These are phyloP conservation scores for Stephania japonica DNA, from an alignment of 164 flowering plant genomes.

Conservation along the genomic window DNA sequence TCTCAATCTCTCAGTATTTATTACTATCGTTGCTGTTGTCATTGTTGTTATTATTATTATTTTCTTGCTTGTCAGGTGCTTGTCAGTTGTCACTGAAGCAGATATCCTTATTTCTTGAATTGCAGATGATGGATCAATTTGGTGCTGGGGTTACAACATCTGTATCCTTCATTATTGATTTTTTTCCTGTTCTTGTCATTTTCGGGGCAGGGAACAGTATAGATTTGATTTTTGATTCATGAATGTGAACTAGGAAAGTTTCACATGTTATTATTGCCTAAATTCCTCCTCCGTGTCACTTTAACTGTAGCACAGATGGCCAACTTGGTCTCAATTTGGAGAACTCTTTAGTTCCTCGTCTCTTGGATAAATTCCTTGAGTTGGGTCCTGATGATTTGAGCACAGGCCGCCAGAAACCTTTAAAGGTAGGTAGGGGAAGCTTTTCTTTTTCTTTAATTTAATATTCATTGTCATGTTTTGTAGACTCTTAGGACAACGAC, in stretches of 20 bases:
- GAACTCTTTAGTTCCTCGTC: slow-evolving; percentile 45
- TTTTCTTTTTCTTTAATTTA: too few species aligned
- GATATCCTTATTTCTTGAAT: slow-evolving; percentile 9
- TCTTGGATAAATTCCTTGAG: slow-evolving; percentile 47
- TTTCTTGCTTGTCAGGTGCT: not conserved
- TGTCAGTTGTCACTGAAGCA: not conserved
- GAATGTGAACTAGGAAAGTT: not conserved
- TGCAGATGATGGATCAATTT: slow-evolving; percentile 92
- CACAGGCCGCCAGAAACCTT: slow-evolving; percentile 24
- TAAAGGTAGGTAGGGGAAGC: slow-evolving; percentile 42
- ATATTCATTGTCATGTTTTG: too few species aligned
- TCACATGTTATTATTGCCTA: not conserved
- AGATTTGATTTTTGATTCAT: not conserved
- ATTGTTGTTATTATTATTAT: too few species aligned
- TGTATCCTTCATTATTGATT: slow-evolving; percentile 58
- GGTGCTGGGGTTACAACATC: slow-evolving; percentile 91
- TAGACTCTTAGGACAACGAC: too few species aligned
- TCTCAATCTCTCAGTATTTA: too few species aligned
- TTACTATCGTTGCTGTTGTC: too few species aligned
- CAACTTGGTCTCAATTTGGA: slow-evolving; percentile 69
- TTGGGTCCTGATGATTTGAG: slow-evolving; percentile 37
- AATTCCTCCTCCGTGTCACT: slow-evolving; percentile 23
- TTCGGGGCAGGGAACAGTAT: not conserved
- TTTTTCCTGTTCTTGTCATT: not conserved
- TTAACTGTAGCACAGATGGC: slow-evolving; percentile 63